Evolutionary conservation across 257 asterid genomes (phyloP).

Genomic region (Salvia rosmarinus): DNA sequence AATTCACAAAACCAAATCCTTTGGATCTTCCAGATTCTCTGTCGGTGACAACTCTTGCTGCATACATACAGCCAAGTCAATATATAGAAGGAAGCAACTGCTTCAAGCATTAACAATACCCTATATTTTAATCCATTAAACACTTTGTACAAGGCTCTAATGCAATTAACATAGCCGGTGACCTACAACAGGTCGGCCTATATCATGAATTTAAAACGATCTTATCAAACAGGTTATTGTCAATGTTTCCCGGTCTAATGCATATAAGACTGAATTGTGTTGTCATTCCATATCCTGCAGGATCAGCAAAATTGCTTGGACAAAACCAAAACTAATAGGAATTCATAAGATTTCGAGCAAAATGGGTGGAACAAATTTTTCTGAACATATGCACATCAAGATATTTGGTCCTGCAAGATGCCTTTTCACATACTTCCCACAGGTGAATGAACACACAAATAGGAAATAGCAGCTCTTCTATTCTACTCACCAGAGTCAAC

Average conservation of each 20-base stretch:
- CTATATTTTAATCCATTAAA: slow-evolving; percentile 3
- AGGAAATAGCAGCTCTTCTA: background rate
- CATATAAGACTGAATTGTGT: background rate
- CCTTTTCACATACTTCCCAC: background rate
- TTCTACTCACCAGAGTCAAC: slow-evolving; percentile 43
- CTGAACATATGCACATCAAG: background rate
- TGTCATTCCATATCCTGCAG: no score
- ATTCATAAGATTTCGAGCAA: background rate
- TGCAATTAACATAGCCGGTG: background rate
- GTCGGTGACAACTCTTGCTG: slow-evolving; percentile 72
- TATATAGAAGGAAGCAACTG: background rate
- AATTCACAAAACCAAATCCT: slow-evolving; percentile 89
- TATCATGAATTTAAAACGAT: background rate
- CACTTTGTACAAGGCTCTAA: background rate
- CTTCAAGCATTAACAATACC: background rate
- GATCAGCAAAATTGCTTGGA: background rate
- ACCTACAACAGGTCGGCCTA: background rate
- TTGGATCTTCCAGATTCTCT: slow-evolving; percentile 77
- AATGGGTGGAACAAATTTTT: background rate
- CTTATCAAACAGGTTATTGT: background rate
- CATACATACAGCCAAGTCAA: background rate
- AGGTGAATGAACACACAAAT: background rate
- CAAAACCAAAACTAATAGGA: background rate
- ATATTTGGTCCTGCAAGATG: background rate
- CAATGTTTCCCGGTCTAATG: background rate